Evolutionary conservation across 129 eudicot species (phyloP).

Genomic region (Pulicaria dysenterica): DNA sequence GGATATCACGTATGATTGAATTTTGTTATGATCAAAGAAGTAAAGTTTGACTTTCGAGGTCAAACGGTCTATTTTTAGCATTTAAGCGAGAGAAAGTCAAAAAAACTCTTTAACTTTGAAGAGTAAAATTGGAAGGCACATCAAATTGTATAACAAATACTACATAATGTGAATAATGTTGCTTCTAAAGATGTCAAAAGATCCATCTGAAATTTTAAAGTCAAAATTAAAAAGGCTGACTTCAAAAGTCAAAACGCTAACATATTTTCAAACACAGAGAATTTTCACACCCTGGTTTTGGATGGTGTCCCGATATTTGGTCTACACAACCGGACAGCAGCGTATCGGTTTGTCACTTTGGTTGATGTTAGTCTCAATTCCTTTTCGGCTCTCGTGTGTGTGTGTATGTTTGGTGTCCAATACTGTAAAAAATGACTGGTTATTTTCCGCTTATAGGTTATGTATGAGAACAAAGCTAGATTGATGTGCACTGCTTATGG

Average conservation of each 20-base stretch:
- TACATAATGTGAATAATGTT: background rate
- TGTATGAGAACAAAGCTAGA: constrained; percentile 84
- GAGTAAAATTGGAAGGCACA: background rate
- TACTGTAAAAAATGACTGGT: background rate
- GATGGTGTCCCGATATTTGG: constrained; percentile 87
- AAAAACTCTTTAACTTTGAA: background rate
- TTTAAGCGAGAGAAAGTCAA: background rate
- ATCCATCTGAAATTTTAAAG: background rate
- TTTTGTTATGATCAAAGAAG: background rate
- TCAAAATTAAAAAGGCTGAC: constrained; percentile 13
- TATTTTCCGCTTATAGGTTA: constrained; percentile 48
- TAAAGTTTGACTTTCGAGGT: constrained; percentile 18
- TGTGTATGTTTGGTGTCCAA: background rate
- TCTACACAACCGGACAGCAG: constrained; percentile 85
- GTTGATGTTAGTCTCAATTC: constrained; percentile 78
- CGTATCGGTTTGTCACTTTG: constrained; percentile 90
- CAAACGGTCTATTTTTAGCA: background rate
- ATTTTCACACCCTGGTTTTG: constrained; percentile 76
- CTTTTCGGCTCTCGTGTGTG: constrained; percentile 4
- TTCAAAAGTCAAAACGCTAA: constrained; percentile 12
- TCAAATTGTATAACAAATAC: background rate
- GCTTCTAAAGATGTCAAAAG: background rate
- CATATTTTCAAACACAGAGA: constrained; percentile 47
- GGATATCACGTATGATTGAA: background rate
- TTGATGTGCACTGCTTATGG: constrained; percentile 83